Percentiles rank a stretch among this genome's conserved stretches.
phyloP scores from a whole-genome alignment of 208 protist genomes.

The Acanthamoeba royreba region DNA sequence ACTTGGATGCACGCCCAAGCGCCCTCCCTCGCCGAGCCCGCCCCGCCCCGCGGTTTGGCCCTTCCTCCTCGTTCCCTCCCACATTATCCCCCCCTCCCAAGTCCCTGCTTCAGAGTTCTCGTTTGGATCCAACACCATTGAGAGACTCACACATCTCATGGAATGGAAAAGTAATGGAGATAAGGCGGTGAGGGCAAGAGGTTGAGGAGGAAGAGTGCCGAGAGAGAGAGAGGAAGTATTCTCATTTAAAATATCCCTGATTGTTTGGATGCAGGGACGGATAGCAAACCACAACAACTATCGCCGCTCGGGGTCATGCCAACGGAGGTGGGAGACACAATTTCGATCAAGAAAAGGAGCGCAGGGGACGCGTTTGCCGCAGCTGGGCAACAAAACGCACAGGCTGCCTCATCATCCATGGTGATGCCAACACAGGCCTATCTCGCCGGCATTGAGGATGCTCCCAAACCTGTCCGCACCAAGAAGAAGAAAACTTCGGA shows the following conservation, averaged over 20 bases:
- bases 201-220: not conserved
- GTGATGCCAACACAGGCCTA: not conserved
- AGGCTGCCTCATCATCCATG: not conserved
- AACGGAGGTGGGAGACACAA: not conserved
- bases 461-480: not conserved
- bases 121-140: too few species aligned
- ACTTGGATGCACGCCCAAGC: too few species aligned
- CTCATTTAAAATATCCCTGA: not conserved
- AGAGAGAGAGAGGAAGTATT: not conserved
- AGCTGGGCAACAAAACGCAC: not conserved
- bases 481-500: not conserved
- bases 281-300: not conserved
- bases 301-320: not conserved
- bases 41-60: too few species aligned
- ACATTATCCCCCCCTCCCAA: too few species aligned
- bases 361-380: not conserved
- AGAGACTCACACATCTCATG: too few species aligned
- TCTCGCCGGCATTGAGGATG: not conserved
- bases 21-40: too few species aligned
- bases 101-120: too few species aligned
- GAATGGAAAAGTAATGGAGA: too few species aligned
- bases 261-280: not conserved
- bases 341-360: too few species aligned
- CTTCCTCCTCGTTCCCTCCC: too few species aligned
- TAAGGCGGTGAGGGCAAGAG: too few species aligned